These are phyloP conservation scores for Albizia julibrissin DNA, from an alignment of 306 rosid species.

Conservation along the genomic window DNA sequence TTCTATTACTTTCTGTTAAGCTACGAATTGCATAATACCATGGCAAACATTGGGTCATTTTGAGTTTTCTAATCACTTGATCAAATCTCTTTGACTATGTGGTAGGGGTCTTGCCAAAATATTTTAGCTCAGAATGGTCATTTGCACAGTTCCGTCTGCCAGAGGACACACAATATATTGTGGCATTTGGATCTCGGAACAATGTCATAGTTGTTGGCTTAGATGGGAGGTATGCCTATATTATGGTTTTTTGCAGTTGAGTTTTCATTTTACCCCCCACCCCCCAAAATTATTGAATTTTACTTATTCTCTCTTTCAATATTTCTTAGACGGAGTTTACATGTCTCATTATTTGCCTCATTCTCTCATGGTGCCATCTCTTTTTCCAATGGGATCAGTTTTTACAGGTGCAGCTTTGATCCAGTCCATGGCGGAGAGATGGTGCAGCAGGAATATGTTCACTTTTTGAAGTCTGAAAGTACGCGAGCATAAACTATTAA, in stretches of 20 bases:
- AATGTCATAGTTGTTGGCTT: conserved; percentile 66
- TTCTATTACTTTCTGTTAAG: conserved; percentile 25
- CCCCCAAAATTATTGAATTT: not conserved
- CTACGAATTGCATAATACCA: conserved; percentile 6
- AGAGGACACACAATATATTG: conserved; percentile 68
- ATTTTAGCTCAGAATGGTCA: conserved; percentile 99
- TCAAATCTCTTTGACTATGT: conserved; percentile 17
- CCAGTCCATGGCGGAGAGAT: conserved; percentile 71
- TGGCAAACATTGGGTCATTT: not conserved
- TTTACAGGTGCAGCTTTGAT: conserved; percentile 75
- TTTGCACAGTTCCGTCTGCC: conserved; percentile 88
- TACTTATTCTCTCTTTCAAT: conserved; percentile 19
- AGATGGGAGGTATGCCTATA: conserved; percentile 79
- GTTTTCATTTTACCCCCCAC: not conserved
- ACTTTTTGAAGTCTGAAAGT: conserved; percentile 58
- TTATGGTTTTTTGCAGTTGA: not conserved
- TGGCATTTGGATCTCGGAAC: conserved; percentile 88
- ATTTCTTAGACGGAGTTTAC: conserved; percentile 5
- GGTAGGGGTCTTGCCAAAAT: conserved; percentile 89
- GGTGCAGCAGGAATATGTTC: conserved; percentile 71
- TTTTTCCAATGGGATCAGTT: conserved; percentile 47
- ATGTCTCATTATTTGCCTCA: not conserved
- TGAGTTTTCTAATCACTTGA: conserved; percentile 6
- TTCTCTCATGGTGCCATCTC: conserved; percentile 17
- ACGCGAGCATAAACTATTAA: conserved; percentile 35